Evolutionary conservation across 2,329 filamentous ascomycete species (phyloP), one percentile per base, ranked within the genome.

Genomic region (Dothideomycetes sp.): DNA sequence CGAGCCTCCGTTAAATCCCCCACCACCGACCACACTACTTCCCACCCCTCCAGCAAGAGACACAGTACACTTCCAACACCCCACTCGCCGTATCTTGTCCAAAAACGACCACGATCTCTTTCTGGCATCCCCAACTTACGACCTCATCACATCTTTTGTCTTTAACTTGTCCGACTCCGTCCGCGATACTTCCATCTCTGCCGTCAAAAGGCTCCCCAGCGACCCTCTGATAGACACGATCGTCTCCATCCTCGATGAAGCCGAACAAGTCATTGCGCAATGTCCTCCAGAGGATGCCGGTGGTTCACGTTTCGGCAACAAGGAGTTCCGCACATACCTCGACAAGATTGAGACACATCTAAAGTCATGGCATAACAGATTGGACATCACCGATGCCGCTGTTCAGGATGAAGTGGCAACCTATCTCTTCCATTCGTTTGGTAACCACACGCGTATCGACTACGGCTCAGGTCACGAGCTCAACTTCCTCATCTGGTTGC

Each of bases 391-490:
- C 2, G 59, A 68, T 12, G 23, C 24, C 4, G 61, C 61, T 1
- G 81, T 82, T 11, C 69, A 81, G 33, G 64, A 71, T 3, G 91
- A 98, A 58, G 68, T 83, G 4, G 80, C 81, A 1, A 77, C 80
- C 20, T 98, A 98, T 62, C 71, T 98, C 23, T 65, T 74, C 48
- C 76, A 94, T 55, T 81, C 84, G 0, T 88, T 96, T 49, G 91
- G 91, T 32, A 94, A 94, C 57, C 75, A 80, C 31, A 75, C 76
- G 37, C 77, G 89, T 28, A 91, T 98, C 54, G 91, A 98, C 65
- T 98, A 98, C 60, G 91, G 91, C 36, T 95, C 87, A 1, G 91
- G 91, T 2, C 91, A 98, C 61, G 91, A 98, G 65, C 74, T 98
- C 47, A 96, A 98, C 68, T 96, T 98, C 64, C 72, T 89, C 61